A percentile compares a stretch with the other conserved stretches of the same genome.
Conservation (phyloP, 768 basidiomycete species). For the Mycena haematopus region DNA sequence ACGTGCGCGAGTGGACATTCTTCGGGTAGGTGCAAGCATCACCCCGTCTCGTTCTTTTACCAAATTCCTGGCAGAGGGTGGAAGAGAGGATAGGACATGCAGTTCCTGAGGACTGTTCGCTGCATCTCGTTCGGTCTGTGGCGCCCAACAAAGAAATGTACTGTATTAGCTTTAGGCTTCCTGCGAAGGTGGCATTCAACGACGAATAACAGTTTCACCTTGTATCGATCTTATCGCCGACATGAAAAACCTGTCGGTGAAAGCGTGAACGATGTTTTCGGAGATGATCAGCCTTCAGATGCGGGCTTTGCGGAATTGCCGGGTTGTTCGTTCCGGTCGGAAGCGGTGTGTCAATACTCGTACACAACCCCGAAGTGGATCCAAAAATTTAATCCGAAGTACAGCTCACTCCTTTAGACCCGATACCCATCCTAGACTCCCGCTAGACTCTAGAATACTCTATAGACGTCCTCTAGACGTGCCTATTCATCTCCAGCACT, state of each 20-base stretch:
- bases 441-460: conserved; percentile 32
- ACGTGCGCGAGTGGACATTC: conserved; percentile 79
- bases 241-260: neutral
- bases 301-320: neutral
- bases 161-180: conserved; percentile 83
- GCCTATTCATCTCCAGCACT: neutral
- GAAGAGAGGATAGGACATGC: conserved; percentile 65
- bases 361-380: too few species aligned
- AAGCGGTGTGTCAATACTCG: too few species aligned
- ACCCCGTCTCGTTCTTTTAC: conserved; percentile 25
- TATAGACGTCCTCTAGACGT: conserved; percentile 17
- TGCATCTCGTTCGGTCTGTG: conserved; percentile 89
- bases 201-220: conserved; percentile 22
- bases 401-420: conserved; percentile 34
- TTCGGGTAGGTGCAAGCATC: conserved; percentile 59
- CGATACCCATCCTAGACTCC: conserved; percentile 44
- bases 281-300: neutral
- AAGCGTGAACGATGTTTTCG: neutral
- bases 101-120: conserved; percentile 54
- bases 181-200: conserved; percentile 45
- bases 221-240: conserved; percentile 5
- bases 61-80: conserved; percentile 61
- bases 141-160: conserved; percentile 99
- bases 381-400: neutral
- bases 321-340: neutral